Evolutionary conservation across 169 alveolate genomes (phyloP), one percentile per base, ranked within the genome.

Genomic region (Prorocentrum cordatum): DNA sequence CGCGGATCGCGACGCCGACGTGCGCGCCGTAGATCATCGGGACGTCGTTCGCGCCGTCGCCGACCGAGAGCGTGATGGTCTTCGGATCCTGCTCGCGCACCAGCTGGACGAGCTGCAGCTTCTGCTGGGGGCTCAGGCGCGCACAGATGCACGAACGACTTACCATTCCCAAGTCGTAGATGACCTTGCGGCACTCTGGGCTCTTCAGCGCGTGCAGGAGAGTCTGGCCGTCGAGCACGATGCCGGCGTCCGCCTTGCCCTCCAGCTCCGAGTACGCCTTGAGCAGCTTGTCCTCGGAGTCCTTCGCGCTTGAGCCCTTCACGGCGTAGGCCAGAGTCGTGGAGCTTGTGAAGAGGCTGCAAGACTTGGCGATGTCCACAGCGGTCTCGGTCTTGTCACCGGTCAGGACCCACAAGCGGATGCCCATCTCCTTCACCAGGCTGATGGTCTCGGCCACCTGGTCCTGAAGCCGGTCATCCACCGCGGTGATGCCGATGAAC

Each of bases 1-100:
- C 99, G 61, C 94, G 94, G 39, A 96, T 94, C 26, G 92, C 94
- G 93, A 98, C 98, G 20, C 99, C 99, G 26, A 97, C 98, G 84
- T 98, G 96, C 38, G 99, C 99, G 70, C 96, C 97, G 93, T 95
- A 95, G 36, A 98, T 96, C 99, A 98, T 98, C 58, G 97, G 96
- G 31, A 97, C 98, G 93, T 98, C 99, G 94, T 98, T 98, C 31
- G 99, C 99, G 24, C 99, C 99, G 93, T 98, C 99, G 14, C 99
- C 99, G 38, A 82, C 94, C 33, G 98, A 97, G 24, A 59, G 38
- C 10, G 68, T 59, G 33, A 59, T 27, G 16, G 68, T n/a, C 36
- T 59, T 59, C 16, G 68, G 68, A n/a, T 39, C 38, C 18, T 29
- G 35, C 71, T 61, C 31, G 39, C 71, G 71, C 42, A 61, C 71